Base-by-base conservation (phyloP, 2,329 filamentous ascomycete species). In the Pseudogymnoascus sp. region DNA sequence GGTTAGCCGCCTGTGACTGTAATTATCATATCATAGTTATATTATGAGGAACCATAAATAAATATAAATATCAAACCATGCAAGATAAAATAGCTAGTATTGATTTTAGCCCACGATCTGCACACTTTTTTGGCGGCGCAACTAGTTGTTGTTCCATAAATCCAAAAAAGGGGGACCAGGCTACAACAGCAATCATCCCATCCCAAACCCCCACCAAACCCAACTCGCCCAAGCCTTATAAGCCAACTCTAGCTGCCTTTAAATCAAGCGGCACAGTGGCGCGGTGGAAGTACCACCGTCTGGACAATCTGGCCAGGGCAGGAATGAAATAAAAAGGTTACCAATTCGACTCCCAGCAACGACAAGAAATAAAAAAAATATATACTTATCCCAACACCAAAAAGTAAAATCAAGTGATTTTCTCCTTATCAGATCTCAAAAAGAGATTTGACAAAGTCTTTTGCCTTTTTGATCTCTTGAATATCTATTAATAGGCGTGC, bases 381-480 rank as follows among this genome's bases (percentile, higher is more conserved):
- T 29, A 47, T 47, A 9, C 13, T 29, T 47, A 47, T 29, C n/a
- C 41, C 13, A n/a, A 47, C 4, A 9, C n/a, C 2, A 50, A n/a
- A 50, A 50, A 50, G 44, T 50, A 50, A 50, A 50, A 50, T 50
- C 44, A 50, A 50, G 44, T 31, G 44, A 50, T 50, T 31, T 50
- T 50, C 26, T 50, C 44, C 44, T 50, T 26, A 31, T 50, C 44
- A 31, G 26, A 50, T 50, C 44, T 50, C 44, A 50, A 50, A 50
- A 50, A 15, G 44, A 50, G 44, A 50, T 50, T 31, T 50, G 44
- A 31, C 17, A 17, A 26, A 50, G 44, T 31, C 44, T 50, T 50
- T 50, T 50, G 44, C 24, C n/a, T n/a, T 50, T 31, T 50, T 50
- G 8, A 31, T 26, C n/a, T 31, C 31, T 50, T 50, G 26, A 15